Evolutionary conservation across 176 grass and related monocot species (phyloP).

Genomic region (Ananas comosus): DNA sequence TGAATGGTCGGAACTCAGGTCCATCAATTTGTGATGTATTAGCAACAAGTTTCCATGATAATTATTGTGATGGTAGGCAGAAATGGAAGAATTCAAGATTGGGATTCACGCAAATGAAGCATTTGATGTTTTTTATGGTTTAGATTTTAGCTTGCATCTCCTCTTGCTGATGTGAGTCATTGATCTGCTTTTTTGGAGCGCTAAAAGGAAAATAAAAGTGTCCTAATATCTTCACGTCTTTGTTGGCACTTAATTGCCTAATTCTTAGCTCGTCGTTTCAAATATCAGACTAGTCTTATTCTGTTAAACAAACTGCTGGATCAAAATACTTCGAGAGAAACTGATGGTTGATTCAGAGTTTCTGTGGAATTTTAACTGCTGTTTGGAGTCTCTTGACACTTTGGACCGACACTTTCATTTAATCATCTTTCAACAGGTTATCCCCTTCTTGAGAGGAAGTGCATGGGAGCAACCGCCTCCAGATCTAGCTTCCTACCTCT

Average conservation of each 20-base stretch:
- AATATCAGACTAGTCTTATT: neutral
- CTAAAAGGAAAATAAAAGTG: neutral
- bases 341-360: neutral
- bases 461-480: constrained; percentile 53
- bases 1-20: neutral
- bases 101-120: neutral
- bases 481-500: constrained; percentile 67
- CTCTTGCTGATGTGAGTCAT: neutral
- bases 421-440: constrained; percentile 33
- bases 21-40: constrained; percentile 2
- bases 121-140: neutral
- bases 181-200: neutral
- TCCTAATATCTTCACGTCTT: neutral
- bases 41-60: neutral
- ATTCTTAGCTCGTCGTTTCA: neutral
- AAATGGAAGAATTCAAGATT: neutral
- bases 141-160: neutral
- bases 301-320: neutral
- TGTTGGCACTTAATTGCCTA: neutral
- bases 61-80: neutral
- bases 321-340: neutral
- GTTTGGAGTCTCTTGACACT: neutral
- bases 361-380: neutral
- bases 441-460: constrained; percentile 64
- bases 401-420: neutral